A percentile compares a stretch with the other conserved stretches of the same genome.
These are phyloP conservation scores for Verruconis gallopava DNA, from an alignment of 2,329 filamentous ascomycete species.

Conservation along the genomic window DNA sequence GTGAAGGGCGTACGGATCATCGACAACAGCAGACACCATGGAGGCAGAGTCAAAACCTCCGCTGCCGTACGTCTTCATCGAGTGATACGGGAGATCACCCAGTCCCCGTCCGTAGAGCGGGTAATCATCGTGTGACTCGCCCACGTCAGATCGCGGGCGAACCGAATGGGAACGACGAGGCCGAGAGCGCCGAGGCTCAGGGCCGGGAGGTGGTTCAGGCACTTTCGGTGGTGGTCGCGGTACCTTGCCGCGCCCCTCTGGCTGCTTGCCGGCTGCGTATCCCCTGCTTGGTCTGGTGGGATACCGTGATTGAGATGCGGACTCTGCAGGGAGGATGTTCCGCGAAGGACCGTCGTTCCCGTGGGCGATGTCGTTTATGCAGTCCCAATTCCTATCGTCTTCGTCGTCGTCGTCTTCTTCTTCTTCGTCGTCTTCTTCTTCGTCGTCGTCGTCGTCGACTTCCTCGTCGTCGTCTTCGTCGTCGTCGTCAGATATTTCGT, in stretches of 20 bases:
- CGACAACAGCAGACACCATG: constrained; percentile 21
- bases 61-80: constrained; percentile 24
- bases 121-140: constrained; percentile 29
- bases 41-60: constrained; percentile 23
- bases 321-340: constrained; percentile 36
- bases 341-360: constrained; percentile 20
- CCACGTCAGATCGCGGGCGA: constrained; percentile 26
- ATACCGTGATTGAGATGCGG: constrained; percentile 26
- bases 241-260: constrained; percentile 3
- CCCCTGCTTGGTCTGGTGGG: not conserved
- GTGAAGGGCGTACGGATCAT: constrained; percentile 13
- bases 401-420: constrained; percentile 8
- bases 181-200: constrained; percentile 18
- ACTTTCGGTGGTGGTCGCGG: constrained; percentile 9
- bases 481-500: not conserved
- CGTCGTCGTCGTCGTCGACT: not conserved
- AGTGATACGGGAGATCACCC: constrained; percentile 23
- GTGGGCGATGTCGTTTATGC: constrained; percentile 6
- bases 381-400: constrained; percentile 7
- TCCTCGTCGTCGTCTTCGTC: constrained; percentile 7
- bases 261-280: constrained; percentile 1
- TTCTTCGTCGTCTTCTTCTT: constrained; percentile 3
- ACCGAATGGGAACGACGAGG: constrained; percentile 17
- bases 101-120: constrained; percentile 25
- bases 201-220: constrained; percentile 17